phyloP scores from a whole-genome alignment of 352 stramenopile species.

The Globisporangium cystogenes region DNA sequence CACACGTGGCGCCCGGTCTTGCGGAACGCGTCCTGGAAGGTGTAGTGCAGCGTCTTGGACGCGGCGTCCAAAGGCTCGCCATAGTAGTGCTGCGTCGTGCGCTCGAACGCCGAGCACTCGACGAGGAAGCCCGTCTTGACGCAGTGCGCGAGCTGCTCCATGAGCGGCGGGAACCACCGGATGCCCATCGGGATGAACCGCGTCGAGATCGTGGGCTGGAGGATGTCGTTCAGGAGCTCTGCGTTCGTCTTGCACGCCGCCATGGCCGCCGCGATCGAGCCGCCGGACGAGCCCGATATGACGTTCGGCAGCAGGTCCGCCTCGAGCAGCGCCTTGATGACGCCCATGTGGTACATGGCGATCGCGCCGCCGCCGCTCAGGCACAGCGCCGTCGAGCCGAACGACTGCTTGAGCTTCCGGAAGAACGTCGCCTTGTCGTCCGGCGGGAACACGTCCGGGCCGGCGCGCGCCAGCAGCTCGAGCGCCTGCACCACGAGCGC shows the following conservation, averaged over 20 bases:
- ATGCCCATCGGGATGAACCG: conserved; percentile 48
- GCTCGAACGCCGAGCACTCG: conserved; percentile 68
- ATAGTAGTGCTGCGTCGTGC: conserved; percentile 93
- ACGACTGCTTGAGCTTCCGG: conserved; percentile 61
- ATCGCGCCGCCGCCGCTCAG: conserved; percentile 89
- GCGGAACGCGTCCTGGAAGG: conserved; percentile 93
- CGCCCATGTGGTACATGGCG: conserved; percentile 94
- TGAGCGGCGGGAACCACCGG: conserved; percentile 72
- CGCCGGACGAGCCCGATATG: conserved; percentile 91
- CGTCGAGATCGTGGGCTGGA: conserved; percentile 56
- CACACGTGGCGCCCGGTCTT: conserved; percentile 91
- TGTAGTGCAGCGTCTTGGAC: conserved; percentile 67
- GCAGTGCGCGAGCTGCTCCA: conserved; percentile 85
- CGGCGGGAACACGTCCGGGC: conserved; percentile 24
- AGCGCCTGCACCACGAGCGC: conserved; percentile 35
- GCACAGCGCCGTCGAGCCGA: conserved; percentile 89
- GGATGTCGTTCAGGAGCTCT: conserved; percentile 55
- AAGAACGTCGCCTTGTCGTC: conserved; percentile 53
- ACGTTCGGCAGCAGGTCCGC: conserved; percentile 88
- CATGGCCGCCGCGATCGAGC: conserved; percentile 86
- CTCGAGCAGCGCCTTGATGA: conserved; percentile 87
- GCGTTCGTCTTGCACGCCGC: conserved; percentile 81
- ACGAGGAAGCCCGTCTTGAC: conserved; percentile 87
- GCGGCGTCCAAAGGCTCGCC: conserved; percentile 44
- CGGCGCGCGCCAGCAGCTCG: conserved; percentile 27